phyloP scores from a whole-genome alignment of 495 filamentous ascomycete species.

The Aspergillus indologenus region DNA sequence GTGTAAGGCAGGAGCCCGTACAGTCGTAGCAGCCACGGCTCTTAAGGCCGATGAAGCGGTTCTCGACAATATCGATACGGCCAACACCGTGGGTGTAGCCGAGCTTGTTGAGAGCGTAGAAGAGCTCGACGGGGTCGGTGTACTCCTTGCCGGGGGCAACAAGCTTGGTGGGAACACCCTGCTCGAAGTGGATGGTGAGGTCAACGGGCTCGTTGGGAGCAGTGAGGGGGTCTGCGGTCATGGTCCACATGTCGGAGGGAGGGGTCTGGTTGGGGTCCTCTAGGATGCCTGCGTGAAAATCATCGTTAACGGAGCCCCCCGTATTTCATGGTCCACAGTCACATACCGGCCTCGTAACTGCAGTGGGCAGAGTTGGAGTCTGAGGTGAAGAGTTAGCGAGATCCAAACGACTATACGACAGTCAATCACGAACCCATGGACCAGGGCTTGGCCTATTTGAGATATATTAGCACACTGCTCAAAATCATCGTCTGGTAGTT shows the following conservation, averaged over 20 bases:
- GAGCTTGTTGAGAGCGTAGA: conserved; percentile 75
- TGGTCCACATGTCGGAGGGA: conserved; percentile 81
- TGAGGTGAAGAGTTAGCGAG: background rate
- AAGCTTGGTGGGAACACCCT: conserved; percentile 78
- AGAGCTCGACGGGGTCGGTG: conserved; percentile 76
- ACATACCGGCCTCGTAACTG: conserved; percentile 77
- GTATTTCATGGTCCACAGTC: background rate
- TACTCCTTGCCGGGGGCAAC: conserved; percentile 59
- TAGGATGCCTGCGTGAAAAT: conserved; percentile 18
- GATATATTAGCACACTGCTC: background rate
- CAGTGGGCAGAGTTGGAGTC: conserved; percentile 93
- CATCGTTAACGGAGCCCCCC: background rate
- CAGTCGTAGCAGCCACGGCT: conserved; percentile 85
- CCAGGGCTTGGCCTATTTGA: conserved; percentile 64
- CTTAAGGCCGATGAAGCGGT: conserved; percentile 83
- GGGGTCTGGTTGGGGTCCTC: conserved; percentile 55
- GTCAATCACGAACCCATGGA: conserved; percentile 35
- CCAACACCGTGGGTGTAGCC: conserved; percentile 76
- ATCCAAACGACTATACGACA: background rate
- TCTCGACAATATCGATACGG: conserved; percentile 88
- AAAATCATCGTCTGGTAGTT: no score
- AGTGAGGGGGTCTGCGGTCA: conserved; percentile 68
- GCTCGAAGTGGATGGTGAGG: conserved; percentile 77
- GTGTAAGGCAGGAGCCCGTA: background rate
- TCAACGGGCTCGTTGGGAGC: conserved; percentile 75